Percentiles rank a stretch among this genome's conserved stretches.
These are phyloP conservation scores for Plasmodium relictum DNA, from an alignment of 169 alveolate genomes.

Conservation along the genomic window DNA sequence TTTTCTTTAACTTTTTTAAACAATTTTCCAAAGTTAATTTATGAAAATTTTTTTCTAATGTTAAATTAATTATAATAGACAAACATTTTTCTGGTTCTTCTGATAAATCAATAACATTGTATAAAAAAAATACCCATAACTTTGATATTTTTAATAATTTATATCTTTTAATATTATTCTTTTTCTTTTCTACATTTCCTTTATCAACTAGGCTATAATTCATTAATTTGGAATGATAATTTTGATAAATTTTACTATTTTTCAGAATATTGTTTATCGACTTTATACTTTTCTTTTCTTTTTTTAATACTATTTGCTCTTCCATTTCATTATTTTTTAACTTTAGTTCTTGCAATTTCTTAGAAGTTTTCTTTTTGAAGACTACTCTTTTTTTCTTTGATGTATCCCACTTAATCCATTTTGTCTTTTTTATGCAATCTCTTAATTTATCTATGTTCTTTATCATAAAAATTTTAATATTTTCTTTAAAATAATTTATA, in stretches of 20 bases:
- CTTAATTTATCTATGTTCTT: not conserved
- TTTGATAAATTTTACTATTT: conserved; percentile 10
- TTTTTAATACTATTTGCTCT: conserved; percentile 24
- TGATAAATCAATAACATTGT: conserved; percentile 37
- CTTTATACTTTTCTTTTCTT: conserved; percentile 29
- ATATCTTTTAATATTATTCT: conserved; percentile 37
- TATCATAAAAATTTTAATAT: not conserved
- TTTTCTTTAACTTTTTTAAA: conserved; percentile 15
- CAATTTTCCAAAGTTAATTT: conserved; percentile 23
- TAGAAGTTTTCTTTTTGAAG: conserved; percentile 11
- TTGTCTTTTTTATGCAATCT: not conserved
- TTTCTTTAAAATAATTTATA: conserved; percentile 10
- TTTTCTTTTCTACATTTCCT: conserved; percentile 1
- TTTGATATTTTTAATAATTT: conserved; percentile 49
- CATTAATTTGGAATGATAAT: not conserved
- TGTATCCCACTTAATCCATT: not conserved
- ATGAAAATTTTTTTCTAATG: conserved; percentile 35
- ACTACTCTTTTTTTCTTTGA: conserved; percentile 3
- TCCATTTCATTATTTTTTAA: conserved; percentile 17
- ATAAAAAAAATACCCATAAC: conserved; percentile 29
- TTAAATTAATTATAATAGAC: conserved; percentile 38
- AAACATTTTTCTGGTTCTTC: conserved; percentile 57
- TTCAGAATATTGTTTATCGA: conserved; percentile 31
- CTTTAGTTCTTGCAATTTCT: not conserved
- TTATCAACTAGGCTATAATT: not conserved